phyloP scores from a whole-genome alignment of 805 yeast species.

The Candida stauntonica region DNA sequence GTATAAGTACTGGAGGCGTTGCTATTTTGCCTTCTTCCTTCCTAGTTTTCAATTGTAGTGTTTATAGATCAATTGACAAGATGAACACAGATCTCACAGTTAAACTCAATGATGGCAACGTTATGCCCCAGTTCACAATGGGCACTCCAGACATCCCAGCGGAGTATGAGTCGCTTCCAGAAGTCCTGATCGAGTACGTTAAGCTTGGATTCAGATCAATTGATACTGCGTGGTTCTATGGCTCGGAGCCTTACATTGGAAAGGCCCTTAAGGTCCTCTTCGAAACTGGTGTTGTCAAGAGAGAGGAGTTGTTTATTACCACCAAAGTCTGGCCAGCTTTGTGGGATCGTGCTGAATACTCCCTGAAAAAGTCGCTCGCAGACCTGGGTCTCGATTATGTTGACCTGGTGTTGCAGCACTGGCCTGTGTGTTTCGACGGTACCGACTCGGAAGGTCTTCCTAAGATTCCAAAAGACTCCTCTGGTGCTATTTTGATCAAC shows the following conservation, averaged over 20 bases:
- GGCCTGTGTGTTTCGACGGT: slow-evolving; percentile 69
- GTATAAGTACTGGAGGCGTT: background rate
- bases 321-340: slow-evolving; percentile 67
- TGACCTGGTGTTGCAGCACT: slow-evolving; percentile 74
- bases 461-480: slow-evolving; percentile 31
- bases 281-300: slow-evolving; percentile 34
- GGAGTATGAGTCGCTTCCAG: slow-evolving; percentile 41
- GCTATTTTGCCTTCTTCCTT: no score
- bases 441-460: slow-evolving; percentile 55
- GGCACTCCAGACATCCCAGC: slow-evolving; percentile 59
- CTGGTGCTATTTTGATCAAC: slow-evolving; percentile 32
- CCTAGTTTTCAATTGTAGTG: no score
- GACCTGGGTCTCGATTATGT: slow-evolving; percentile 68
- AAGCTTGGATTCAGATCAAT: slow-evolving; percentile 64
- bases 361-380: slow-evolving; percentile 52
- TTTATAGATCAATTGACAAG: no score
- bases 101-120: slow-evolving; percentile 49
- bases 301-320: slow-evolving; percentile 64
- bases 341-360: slow-evolving; percentile 46
- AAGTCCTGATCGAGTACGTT: slow-evolving; percentile 37
- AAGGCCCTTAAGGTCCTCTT: slow-evolving; percentile 45
- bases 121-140: slow-evolving; percentile 64
- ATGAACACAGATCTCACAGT: slow-evolving; percentile 6
- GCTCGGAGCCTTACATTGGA: slow-evolving; percentile 57
- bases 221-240: slow-evolving; percentile 70